Base-by-base conservation (phyloP, 768 basidiomycete species). In the Tylopilus balloui region DNA sequence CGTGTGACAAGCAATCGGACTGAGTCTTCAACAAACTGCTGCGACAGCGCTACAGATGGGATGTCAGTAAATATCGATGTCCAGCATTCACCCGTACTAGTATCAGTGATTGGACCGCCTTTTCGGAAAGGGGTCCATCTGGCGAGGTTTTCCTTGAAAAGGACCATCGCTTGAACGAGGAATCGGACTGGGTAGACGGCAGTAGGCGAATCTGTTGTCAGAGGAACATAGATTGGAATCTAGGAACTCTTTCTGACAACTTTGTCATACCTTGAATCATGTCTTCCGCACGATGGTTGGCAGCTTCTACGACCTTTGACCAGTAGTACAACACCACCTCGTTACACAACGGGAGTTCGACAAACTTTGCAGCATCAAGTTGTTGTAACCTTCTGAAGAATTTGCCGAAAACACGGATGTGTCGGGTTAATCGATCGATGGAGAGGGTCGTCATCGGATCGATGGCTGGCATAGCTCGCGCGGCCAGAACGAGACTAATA, bases 111-210 rank as follows among this genome's bases (percentile, higher is more conserved):
- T 4, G 73, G 73, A 2, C 84, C 84, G 54, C 79, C 77, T 58
- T 79, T 81, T 48, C 79, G 77, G 17, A 72, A 64, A 3, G 84
- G 81, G 1, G 84, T 77, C 88, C 89, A 92, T 60, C 83, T 85
- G 9, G 81, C 75, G 20, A 92, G 74, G 54, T 79, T 87, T 50
- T 91, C 90, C 57, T 86, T 89, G 70, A 92, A 92, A 9, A 92
- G 69, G 6, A 87, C 84, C 82, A 92, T 84, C 3, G 84, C 86
- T 60, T 91, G 89, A 0, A 92, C 86, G 49, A 92, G 71, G 59
- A 88, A 82, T 11, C 84, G 80, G 20, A 87, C 73, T n/a, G 91
- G 90, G 61, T 83, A 91, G 2, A 83, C 64, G 2, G 82, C 85
- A 37, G 73, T 68, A 25, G 72, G 63, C 0, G 81, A 78, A 63